phyloP scores from a whole-genome alignment of 805 yeast species.

The Barnettozyma pratensis region DNA sequence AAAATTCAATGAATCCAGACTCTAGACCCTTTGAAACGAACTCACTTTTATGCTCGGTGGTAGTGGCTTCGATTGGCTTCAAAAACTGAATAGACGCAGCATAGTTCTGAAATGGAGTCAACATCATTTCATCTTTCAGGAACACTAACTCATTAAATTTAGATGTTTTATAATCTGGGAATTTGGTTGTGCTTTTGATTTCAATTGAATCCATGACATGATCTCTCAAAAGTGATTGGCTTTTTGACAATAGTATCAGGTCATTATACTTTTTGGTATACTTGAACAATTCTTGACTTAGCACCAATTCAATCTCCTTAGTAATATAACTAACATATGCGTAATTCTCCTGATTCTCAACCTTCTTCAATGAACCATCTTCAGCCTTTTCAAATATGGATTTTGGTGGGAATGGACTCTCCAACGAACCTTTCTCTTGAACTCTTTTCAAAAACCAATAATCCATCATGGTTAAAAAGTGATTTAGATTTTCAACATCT shows the following conservation, averaged over 20 bases:
- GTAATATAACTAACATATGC: constrained; percentile 5
- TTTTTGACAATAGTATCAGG: constrained; percentile 2
- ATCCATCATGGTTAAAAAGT: constrained; percentile 8
- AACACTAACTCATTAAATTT: constrained; percentile 7
- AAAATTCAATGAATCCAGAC: constrained; percentile 5
- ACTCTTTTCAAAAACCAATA: constrained; percentile 8
- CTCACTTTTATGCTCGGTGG: background rate
- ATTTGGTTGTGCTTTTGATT: constrained; percentile 5
- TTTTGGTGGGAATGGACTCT: constrained; percentile 7
- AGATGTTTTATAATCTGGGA: constrained; percentile 11
- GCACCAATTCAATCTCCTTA: constrained; percentile 8
- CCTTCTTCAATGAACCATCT: background rate
- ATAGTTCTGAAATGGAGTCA: constrained; percentile 11
- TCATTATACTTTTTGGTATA: background rate
- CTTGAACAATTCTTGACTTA: constrained; percentile 6
- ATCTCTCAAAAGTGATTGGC: constrained; percentile 4
- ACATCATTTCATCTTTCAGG: constrained; percentile 7
- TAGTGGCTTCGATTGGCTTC: constrained; percentile 4
- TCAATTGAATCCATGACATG: constrained; percentile 7
- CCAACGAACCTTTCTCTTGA: constrained; percentile 7
- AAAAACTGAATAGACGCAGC: constrained; percentile 8
- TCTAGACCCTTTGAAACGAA: constrained; percentile 6
- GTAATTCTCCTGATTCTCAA: background rate
- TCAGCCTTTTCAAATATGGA: background rate
- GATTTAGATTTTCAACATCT: constrained; percentile 1